Conservation (phyloP, 148 eudicot species). For the Camellia sinensis region DNA sequence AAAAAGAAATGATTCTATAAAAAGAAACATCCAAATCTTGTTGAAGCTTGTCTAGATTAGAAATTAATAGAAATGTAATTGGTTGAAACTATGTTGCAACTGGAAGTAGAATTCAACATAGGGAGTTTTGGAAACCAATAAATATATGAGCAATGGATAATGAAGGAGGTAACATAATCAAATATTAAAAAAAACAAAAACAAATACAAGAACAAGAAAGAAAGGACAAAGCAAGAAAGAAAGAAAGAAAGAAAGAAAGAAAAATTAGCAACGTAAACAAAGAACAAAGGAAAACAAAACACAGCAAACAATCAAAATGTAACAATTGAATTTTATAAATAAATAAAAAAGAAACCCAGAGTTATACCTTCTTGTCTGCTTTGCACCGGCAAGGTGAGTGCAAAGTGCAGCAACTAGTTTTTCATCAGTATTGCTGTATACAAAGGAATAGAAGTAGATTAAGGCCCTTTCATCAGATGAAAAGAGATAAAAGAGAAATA, state of each 20-base stretch:
- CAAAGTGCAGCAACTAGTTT: conserved; percentile 94
- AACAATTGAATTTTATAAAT: background rate
- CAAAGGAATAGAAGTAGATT: conserved; percentile 6
- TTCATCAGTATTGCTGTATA: conserved; percentile 90
- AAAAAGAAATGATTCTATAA: background rate
- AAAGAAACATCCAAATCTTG: background rate
- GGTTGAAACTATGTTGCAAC: background rate
- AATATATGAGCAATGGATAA: background rate
- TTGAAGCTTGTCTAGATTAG: background rate
- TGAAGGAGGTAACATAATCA: conserved; percentile 6
- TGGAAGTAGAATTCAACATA: background rate
- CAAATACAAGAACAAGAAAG: background rate
- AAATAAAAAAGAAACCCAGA: background rate
- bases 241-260: background rate
- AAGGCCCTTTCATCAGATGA: conserved; percentile 9
- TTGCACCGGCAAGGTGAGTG: conserved; percentile 47
- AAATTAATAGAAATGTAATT: background rate
- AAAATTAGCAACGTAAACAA: background rate
- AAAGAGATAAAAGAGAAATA: conserved; percentile 4
- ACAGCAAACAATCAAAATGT: background rate
- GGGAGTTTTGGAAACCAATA: conserved; percentile 1
- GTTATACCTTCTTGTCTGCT: conserved; percentile 51
- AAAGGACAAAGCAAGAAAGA: background rate
- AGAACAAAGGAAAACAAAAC: background rate
- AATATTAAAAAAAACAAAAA: background rate